Evolutionary conservation across 805 yeast genomes (phyloP).

Genomic region (Monosporozyma yasuniensis): DNA sequence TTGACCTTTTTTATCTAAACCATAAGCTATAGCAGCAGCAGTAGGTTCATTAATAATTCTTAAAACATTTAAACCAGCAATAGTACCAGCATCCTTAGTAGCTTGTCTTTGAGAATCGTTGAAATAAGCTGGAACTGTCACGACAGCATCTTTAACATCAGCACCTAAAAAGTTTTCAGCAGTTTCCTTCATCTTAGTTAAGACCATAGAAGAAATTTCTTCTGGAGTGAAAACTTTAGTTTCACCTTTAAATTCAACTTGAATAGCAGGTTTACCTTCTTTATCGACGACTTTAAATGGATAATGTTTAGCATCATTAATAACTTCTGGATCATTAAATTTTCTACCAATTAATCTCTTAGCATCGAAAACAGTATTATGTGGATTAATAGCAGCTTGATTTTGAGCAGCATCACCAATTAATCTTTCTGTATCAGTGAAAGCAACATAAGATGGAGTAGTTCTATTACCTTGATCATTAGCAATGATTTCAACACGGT

Average conservation of each 20-base stretch:
- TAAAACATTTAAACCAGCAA: constrained; percentile 90
- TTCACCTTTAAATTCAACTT: constrained; percentile 78
- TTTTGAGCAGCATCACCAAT: constrained; percentile 97
- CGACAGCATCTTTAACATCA: constrained; percentile 79
- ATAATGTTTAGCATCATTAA: constrained; percentile 70
- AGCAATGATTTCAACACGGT: constrained; percentile 90
- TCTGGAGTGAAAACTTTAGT: constrained; percentile 84
- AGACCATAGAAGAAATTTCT: constrained; percentile 89
- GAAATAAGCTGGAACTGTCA: constrained; percentile 95
- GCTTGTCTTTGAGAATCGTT: constrained; percentile 98
- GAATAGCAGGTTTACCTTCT: constrained; percentile 70
- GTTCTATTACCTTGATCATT: constrained; percentile 98
- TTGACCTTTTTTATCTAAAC: constrained; percentile 69
- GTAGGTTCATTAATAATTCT: constrained; percentile 96
- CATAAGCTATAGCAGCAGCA: constrained; percentile 96
- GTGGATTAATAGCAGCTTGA: constrained; percentile 91
- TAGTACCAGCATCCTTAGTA: constrained; percentile 93
- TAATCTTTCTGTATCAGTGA: constrained; percentile 85
- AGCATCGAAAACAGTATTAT: constrained; percentile 83
- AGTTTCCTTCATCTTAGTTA: constrained; percentile 81
- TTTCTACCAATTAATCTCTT: constrained; percentile 92
- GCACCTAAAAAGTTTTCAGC: constrained; percentile 84
- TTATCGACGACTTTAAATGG: constrained; percentile 74
- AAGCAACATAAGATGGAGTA: constrained; percentile 93
- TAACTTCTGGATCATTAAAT: constrained; percentile 70